Evolutionary conservation across 305 asterid genomes (phyloP).

Genomic region (Fraxinus albicans): DNA sequence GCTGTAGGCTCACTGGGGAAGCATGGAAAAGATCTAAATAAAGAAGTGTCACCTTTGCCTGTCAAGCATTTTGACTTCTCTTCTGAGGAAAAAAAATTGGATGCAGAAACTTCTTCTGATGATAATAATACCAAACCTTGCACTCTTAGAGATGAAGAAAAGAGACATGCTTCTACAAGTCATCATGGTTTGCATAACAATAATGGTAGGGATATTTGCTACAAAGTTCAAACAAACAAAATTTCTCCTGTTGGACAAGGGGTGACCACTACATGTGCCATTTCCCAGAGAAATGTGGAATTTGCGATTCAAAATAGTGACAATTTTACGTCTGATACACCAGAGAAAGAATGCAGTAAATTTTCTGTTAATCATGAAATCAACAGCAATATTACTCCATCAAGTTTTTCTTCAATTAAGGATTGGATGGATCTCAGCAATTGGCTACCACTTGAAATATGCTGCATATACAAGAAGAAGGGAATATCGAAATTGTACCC

Average conservation of each 20-base stretch:
- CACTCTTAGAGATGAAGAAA: slow-evolving; percentile 30
- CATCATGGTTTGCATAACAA: slow-evolving; percentile 27
- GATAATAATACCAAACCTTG: slow-evolving; percentile 33
- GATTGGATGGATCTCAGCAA: slow-evolving; percentile 65
- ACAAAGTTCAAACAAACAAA: slow-evolving; percentile 31
- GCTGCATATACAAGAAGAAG: slow-evolving; percentile 72
- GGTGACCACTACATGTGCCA: slow-evolving; percentile 29
- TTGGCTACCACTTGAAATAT: slow-evolving; percentile 95
- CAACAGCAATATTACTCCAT: slow-evolving; percentile 58
- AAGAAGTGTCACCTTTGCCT: slow-evolving; percentile 81
- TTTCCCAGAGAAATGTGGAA: slow-evolving; percentile 32
- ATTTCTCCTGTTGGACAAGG: slow-evolving; percentile 33
- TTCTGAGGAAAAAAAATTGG: slow-evolving; percentile 50
- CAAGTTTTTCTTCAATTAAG: slow-evolving; percentile 52
- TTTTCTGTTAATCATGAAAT: slow-evolving; percentile 32
- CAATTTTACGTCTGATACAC: slow-evolving; percentile 36
- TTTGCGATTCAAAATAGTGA: slow-evolving; percentile 32
- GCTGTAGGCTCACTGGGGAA: slow-evolving; percentile 40
- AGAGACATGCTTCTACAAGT: slow-evolving; percentile 30
- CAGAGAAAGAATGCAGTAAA: slow-evolving; percentile 30
- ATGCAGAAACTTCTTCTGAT: slow-evolving; percentile 33
- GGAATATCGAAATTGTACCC: slow-evolving; percentile 82
- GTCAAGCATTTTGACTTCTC: slow-evolving; percentile 93
- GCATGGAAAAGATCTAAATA: slow-evolving; percentile 48
- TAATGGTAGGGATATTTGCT: slow-evolving; percentile 17